Percentiles rank a stretch among this genome's conserved stretches.
phyloP scores from a whole-genome alignment of 208 protist species.

The Lotmaria passim region DNA sequence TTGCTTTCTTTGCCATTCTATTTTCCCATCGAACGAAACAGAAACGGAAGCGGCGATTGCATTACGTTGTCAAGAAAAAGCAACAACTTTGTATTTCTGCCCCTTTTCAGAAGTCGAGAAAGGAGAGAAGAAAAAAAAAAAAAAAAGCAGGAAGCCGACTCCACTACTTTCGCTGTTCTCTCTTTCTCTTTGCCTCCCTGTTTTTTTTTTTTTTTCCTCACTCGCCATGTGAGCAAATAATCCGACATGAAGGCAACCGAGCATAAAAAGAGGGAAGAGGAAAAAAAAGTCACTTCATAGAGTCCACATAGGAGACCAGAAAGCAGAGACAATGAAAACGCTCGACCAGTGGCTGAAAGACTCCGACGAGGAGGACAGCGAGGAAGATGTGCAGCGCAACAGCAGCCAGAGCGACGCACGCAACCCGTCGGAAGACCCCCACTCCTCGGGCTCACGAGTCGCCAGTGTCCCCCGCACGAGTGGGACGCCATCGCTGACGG shows the following conservation, averaged over 20 bases:
- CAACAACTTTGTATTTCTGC: too few relatives aligned
- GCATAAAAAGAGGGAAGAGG: too few relatives aligned
- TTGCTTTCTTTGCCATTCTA: too few relatives aligned
- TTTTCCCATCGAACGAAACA: too few relatives aligned
- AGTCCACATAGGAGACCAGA: neutral
- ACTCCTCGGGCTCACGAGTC: constrained; percentile 10
- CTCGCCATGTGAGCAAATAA: too few relatives aligned
- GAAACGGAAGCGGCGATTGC: too few relatives aligned
- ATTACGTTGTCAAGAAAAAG: too few relatives aligned
- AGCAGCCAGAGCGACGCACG: constrained; percentile 12
- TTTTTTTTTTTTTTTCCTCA: constrained; percentile 21
- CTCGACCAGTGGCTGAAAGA: constrained; percentile 71
- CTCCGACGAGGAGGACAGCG: constrained; percentile 29
- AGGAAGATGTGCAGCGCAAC: constrained; percentile 7
- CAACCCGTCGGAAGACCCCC: constrained; percentile 17
- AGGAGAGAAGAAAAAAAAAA: too few relatives aligned
- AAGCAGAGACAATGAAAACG: constrained; percentile 59
- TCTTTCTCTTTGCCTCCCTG: constrained; percentile 6
- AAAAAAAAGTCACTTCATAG: too few relatives aligned
- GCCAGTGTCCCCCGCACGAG: constrained; percentile 11
- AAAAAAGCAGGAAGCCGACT: too few relatives aligned
- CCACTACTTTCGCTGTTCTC: neutral
- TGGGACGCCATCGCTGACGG: constrained; percentile 20
- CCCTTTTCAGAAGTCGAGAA: too few relatives aligned
- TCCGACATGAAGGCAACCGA: too few relatives aligned